Conservation (phyloP, 2,329 filamentous ascomycete genomes). For the Huntiella abstrusa region DNA sequence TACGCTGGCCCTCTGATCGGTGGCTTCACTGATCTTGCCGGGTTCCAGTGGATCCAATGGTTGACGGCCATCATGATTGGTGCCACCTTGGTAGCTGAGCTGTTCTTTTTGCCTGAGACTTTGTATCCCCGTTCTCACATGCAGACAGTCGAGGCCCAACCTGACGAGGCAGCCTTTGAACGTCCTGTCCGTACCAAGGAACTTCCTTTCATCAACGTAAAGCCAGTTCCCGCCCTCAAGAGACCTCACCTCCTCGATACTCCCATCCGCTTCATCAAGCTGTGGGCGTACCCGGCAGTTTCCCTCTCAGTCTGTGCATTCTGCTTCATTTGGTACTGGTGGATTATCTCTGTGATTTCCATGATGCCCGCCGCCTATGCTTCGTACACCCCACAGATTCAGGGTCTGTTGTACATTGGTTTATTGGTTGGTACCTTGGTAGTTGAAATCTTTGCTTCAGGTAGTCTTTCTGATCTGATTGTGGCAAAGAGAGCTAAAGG, state of each 20-base stretch:
- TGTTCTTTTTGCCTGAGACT: conserved; percentile 35
- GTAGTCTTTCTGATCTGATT: conserved; percentile 31
- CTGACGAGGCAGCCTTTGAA: not conserved
- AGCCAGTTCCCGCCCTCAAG: conserved; percentile 28
- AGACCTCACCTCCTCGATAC: conserved; percentile 31
- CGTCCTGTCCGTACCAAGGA: conserved; percentile 21
- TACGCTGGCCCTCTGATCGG: conserved; percentile 27
- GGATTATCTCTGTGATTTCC: conserved; percentile 33
- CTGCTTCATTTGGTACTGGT: conserved; percentile 38
- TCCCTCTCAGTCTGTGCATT: conserved; percentile 28
- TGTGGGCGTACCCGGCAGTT: conserved; percentile 27
- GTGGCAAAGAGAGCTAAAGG: conserved; percentile 25
- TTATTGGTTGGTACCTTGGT: conserved; percentile 32
- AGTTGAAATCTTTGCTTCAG: conserved; percentile 32
- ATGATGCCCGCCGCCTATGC: conserved; percentile 32
- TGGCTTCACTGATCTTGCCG: conserved; percentile 29
- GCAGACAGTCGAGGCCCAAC: conserved; percentile 16
- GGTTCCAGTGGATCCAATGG: conserved; percentile 34
- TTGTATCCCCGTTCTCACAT: conserved; percentile 34
- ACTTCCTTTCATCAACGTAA: conserved; percentile 26
- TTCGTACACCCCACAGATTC: conserved; percentile 27
- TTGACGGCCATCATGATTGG: conserved; percentile 34
- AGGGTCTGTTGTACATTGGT: conserved; percentile 34
- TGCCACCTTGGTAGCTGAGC: conserved; percentile 26
- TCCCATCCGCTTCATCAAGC: conserved; percentile 25